These are phyloP conservation scores for Laguncularia racemosa DNA, from an alignment of 345 rosid genomes.

Conservation along the genomic window DNA sequence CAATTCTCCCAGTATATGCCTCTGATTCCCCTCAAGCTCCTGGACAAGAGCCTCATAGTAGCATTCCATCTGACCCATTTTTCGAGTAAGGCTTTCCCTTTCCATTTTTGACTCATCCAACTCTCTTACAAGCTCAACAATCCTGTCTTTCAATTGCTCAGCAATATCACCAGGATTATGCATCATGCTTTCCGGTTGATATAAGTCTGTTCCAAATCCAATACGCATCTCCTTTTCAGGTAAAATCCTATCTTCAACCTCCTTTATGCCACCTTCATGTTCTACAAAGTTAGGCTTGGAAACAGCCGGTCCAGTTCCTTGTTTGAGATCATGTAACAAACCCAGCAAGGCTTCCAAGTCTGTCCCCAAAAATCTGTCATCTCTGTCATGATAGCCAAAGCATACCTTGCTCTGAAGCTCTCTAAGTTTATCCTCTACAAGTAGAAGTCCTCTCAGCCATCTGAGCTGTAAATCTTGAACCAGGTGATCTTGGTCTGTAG, in stretches of 20 bases:
- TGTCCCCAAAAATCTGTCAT: constrained; percentile 38
- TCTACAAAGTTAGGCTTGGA: constrained; percentile 28
- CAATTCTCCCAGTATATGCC: constrained; percentile 84
- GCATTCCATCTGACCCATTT: constrained; percentile 99
- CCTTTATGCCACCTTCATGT: constrained; percentile 28
- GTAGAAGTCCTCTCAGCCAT: constrained; percentile 61
- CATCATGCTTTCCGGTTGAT: constrained; percentile 78
- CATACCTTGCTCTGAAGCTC: constrained; percentile 65
- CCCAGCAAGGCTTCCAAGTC: constrained; percentile 61
- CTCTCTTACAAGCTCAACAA: constrained; percentile 79
- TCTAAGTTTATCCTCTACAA: constrained; percentile 63
- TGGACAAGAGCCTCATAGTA: constrained; percentile 89
- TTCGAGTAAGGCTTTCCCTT: constrained; percentile 72
- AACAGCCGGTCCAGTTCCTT: constrained; percentile 43
- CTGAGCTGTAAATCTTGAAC: constrained; percentile 42
- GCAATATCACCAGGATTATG: constrained; percentile 45
- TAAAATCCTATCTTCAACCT: constrained; percentile 31
- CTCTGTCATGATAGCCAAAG: constrained; percentile 63
- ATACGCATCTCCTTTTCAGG: constrained; percentile 36
- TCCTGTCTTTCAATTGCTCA: constrained; percentile 60
- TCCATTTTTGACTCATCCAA: constrained; percentile 87
- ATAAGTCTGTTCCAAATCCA: constrained; percentile 54
- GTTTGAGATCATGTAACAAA: constrained; percentile 65
- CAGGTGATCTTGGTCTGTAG: constrained; percentile 27
- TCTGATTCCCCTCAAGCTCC: constrained; percentile 97